Evolutionary conservation across 2,329 filamentous ascomycete species (phyloP).

Genomic region (Penicillium fuscoglaucum): DNA sequence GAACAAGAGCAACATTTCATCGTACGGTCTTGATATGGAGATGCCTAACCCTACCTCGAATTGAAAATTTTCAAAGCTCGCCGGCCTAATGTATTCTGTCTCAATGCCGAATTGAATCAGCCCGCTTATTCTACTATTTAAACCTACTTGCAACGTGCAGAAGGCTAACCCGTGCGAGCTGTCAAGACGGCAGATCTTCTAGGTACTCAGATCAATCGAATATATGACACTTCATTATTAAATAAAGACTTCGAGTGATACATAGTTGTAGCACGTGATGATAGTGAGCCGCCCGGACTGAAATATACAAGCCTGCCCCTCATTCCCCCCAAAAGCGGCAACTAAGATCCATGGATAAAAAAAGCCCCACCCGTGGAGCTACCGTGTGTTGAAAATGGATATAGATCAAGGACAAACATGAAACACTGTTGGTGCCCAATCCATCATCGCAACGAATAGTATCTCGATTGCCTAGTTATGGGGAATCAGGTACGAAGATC

Average conservation of each 20-base stretch:
- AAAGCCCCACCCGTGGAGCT: conserved; percentile 4
- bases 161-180: neutral
- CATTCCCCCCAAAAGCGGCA: neutral
- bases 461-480: neutral
- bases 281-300: neutral
- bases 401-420: conserved; percentile 2
- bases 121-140: neutral
- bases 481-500: neutral
- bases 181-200: neutral
- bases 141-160: neutral
- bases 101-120: neutral
- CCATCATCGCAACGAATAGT: neutral
- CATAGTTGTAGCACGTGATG: neutral
- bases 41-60: neutral
- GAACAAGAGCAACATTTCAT: neutral
- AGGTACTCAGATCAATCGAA: neutral
- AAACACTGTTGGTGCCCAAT: conserved; percentile 5
- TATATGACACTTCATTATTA: neutral
- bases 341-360: neutral
- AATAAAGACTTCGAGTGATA: neutral
- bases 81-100: neutral
- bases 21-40: neutral
- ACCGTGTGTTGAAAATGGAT: neutral
- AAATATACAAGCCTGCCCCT: neutral
- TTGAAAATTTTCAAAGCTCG: neutral